Conservation (phyloP, 2,329 filamentous ascomycete genomes). For the Pseudogymnoascus sp. region DNA sequence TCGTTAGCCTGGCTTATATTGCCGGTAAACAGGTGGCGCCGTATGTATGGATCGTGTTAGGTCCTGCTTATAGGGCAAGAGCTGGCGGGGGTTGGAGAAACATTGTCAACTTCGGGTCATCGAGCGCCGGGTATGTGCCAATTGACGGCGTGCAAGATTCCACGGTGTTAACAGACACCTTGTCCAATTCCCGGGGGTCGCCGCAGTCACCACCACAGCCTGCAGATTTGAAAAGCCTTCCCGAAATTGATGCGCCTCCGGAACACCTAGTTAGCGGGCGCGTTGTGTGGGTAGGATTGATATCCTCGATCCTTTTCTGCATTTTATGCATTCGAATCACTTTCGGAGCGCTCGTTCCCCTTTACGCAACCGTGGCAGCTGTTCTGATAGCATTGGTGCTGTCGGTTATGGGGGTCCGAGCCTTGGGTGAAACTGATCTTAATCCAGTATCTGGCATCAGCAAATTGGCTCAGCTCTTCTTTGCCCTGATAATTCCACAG, state of each 20-base stretch:
- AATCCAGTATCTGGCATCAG: slow-evolving; percentile 96
- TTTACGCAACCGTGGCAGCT: slow-evolving; percentile 67
- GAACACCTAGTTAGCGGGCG: slow-evolving; percentile 71
- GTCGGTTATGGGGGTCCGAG: slow-evolving; percentile 67
- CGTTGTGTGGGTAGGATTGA: slow-evolving; percentile 66
- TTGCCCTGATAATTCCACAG: slow-evolving; percentile 79
- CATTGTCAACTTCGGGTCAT: slow-evolving; percentile 18
- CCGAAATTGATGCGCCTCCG: slow-evolving; percentile 68
- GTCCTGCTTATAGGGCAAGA: slow-evolving; percentile 22
- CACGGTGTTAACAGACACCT: neutral
- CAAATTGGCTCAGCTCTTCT: slow-evolving; percentile 92
- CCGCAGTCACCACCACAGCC: neutral
- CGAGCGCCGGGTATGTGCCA: slow-evolving; percentile 23
- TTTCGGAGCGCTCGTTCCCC: slow-evolving; percentile 75
- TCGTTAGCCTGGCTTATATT: slow-evolving; percentile 80
- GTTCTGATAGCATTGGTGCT: slow-evolving; percentile 78
- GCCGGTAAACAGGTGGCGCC: slow-evolving; percentile 55
- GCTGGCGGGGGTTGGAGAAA: slow-evolving; percentile 26
- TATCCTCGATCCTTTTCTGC: slow-evolving; percentile 71
- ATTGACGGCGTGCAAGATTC: slow-evolving; percentile 18
- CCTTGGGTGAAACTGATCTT: slow-evolving; percentile 76
- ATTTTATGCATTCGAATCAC: slow-evolving; percentile 72
- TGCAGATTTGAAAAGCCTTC: slow-evolving; percentile 20
- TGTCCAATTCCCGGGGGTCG: neutral
- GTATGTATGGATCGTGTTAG: slow-evolving; percentile 35